phyloP scores from a whole-genome alignment of 441 rosid species.

The Croton laevigatus region DNA sequence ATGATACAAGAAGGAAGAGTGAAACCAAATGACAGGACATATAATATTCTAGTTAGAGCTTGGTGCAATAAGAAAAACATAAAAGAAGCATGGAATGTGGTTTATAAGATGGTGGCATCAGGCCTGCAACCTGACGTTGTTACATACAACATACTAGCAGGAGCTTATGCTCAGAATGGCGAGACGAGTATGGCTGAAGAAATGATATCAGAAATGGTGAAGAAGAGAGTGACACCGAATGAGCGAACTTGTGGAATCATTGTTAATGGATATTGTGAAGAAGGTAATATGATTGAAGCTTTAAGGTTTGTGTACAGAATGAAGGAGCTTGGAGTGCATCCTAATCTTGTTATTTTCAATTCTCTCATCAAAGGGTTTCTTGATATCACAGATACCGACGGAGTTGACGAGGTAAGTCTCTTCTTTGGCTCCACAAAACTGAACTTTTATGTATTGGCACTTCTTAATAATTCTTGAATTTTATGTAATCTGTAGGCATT shows the following conservation, averaged over 20 bases:
- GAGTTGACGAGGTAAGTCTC: conserved; percentile 73
- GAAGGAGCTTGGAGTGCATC: conserved; percentile 85
- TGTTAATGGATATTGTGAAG: conserved; percentile 76
- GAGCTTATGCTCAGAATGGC: conserved; percentile 62
- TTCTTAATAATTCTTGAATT: not conserved
- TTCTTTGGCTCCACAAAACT: not conserved
- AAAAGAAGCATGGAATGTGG: conserved; percentile 71
- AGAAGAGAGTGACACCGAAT: conserved; percentile 58
- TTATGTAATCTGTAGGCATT: conserved; percentile 44
- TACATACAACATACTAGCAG: conserved; percentile 76
- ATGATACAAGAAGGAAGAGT: conserved; percentile 54
- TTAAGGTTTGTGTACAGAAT: conserved; percentile 66
- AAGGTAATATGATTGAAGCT: conserved; percentile 76
- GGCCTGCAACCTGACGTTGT: conserved; percentile 76
- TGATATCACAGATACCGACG: conserved; percentile 52
- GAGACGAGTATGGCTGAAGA: conserved; percentile 68
- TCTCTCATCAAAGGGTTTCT: conserved; percentile 83
- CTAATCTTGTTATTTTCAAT: conserved; percentile 85
- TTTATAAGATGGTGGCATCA: conserved; percentile 61
- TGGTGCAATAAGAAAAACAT: conserved; percentile 75
- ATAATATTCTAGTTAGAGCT: conserved; percentile 69
- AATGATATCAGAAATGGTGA: conserved; percentile 69
- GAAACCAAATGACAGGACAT: conserved; percentile 76
- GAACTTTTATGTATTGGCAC: not conserved
- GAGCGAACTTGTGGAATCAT: conserved; percentile 85